Conservation (phyloP, 2,329 filamentous ascomycete species). For the Cladosporium sphaerospermum region DNA sequence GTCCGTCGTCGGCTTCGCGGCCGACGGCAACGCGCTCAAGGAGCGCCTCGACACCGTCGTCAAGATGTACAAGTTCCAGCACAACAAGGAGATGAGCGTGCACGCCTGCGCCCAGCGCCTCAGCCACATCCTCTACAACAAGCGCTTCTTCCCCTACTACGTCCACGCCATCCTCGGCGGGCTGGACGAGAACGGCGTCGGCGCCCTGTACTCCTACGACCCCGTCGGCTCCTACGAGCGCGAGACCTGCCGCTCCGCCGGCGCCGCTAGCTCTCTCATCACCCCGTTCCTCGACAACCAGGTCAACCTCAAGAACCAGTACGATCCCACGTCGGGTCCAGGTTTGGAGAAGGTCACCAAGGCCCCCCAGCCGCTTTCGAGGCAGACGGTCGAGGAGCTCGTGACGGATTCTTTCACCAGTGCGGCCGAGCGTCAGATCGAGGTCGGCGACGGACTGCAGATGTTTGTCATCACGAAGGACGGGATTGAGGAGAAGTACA, state of each 20-base stretch:
- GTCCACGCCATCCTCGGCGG: slow-evolving; percentile 90
- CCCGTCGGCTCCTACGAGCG: slow-evolving; percentile 96
- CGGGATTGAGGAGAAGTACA: slow-evolving; percentile 79
- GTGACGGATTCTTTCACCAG: slow-evolving; percentile 98
- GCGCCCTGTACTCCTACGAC: slow-evolving; percentile 94
- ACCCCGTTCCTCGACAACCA: slow-evolving; percentile 99
- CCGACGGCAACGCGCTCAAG: slow-evolving; percentile 87
- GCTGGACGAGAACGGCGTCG: slow-evolving; percentile 87
- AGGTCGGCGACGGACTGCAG: slow-evolving; percentile 94
- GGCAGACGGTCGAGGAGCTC: slow-evolving; percentile 70
- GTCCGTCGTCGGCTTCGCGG: slow-evolving; percentile 91
- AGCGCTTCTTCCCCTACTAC: slow-evolving; percentile 99
- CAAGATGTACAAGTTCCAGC: slow-evolving; percentile 98
- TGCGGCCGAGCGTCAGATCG: slow-evolving; percentile 96
- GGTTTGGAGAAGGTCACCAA: slow-evolving; percentile 75
- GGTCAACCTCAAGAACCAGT: slow-evolving; percentile 99
- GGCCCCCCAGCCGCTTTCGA: slow-evolving; percentile 61
- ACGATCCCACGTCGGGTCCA: slow-evolving; percentile 75
- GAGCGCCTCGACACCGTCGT: slow-evolving; percentile 90
- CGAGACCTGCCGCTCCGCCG: slow-evolving; percentile 90
- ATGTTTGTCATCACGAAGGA: slow-evolving; percentile 86
- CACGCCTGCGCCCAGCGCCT: slow-evolving; percentile 91
- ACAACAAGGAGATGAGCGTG: slow-evolving; percentile 92
- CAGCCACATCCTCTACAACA: slow-evolving; percentile 91
- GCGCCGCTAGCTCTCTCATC: slow-evolving; percentile 85